Evolutionary conservation across 2,329 filamentous ascomycete genomes (phyloP), one percentile per base, ranked within the genome.

Genomic region (Aotearoamyces nothofagi): DNA sequence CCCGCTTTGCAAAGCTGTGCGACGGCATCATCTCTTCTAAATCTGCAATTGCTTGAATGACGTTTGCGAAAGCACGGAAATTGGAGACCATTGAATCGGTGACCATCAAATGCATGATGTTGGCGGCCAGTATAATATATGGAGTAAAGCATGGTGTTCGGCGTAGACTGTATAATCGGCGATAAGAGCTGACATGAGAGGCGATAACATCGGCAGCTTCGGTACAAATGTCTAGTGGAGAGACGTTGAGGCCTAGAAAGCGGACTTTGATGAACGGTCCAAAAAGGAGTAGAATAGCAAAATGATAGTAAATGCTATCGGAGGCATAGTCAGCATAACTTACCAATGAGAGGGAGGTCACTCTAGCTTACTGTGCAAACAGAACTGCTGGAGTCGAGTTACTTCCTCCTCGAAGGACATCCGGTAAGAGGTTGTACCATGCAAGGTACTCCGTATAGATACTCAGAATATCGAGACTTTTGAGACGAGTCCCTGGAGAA

Each of bases 311-410:
- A 72, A 79, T 75, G 47, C 70, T 75, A 33, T 5, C 9, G 7
- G 5, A 28, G n/a, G n/a, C 5, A 35, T 16, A 34, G 33, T 14
- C 4, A 27, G 7, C 2, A 11, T 11, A 12, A 15, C 5, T n/a
- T 13, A 22, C 5, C 20, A 17, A 9, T 5, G 14, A 17, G 15
- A 10, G 10, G 6, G 12, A n/a, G 5, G 9, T 15, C n/a, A 13
- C n/a, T n/a, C n/a, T n/a, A 10, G 62, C 78, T 59, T 57, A 82
- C 78, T 83, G 78, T 20, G 78, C 65, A 35, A 79, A 75, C 12
- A 84, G 53, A 19, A 82, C 75, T 25, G 79, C 72, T 8, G 78
- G 77, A 3, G 77, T 76, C 29, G 78, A 78, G 39, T 75, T 78
- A 34, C 77, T 66, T 2, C 71, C 70, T 3, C 82, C 50, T 13